phyloP scores from a whole-genome alignment of 2,329 filamentous ascomycete genomes.

The Periglandula ipomoeae region DNA sequence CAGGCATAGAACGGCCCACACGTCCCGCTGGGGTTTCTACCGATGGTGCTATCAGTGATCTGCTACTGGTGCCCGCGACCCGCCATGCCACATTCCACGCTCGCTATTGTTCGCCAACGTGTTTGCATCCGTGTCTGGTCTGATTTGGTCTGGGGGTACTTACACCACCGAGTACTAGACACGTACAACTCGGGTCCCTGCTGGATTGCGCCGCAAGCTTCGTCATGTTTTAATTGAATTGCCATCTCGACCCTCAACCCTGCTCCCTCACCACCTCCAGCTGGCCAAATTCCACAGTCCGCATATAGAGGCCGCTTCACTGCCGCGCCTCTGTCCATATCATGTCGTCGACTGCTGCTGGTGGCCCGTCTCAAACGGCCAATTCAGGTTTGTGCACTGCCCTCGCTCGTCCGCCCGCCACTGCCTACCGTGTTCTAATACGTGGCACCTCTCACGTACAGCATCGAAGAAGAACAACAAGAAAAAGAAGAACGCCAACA shows the following conservation, averaged over 20 bases:
- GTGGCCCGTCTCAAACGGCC: slow-evolving; percentile 25
- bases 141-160: too few relatives aligned
- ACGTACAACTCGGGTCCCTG: background rate
- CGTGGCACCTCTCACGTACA: slow-evolving; percentile 14
- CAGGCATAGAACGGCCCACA: too few relatives aligned
- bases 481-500: slow-evolving; percentile 48
- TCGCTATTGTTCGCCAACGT: slow-evolving; percentile 3
- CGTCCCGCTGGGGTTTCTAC: too few relatives aligned
- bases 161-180: background rate
- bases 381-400: slow-evolving; percentile 25
- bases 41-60: too few relatives aligned
- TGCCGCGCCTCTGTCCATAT: slow-evolving; percentile 11
- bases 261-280: slow-evolving; percentile 9
- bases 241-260: slow-evolving; percentile 6
- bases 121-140: background rate
- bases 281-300: slow-evolving; percentile 11
- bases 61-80: slow-evolving; percentile 1
- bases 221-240: slow-evolving; percentile 4
- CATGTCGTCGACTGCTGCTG: slow-evolving; percentile 32
- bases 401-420: background rate
- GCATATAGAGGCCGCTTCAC: slow-evolving; percentile 4
- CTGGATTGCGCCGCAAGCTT: background rate
- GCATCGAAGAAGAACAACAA: slow-evolving; percentile 47
- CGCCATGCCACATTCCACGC: slow-evolving; percentile 4
- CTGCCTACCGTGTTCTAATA: slow-evolving; percentile 22